Evolutionary conservation across 257 asterid genomes (phyloP), one percentile per base, ranked within the genome.

Genomic region (Osmanthus fragrans): DNA sequence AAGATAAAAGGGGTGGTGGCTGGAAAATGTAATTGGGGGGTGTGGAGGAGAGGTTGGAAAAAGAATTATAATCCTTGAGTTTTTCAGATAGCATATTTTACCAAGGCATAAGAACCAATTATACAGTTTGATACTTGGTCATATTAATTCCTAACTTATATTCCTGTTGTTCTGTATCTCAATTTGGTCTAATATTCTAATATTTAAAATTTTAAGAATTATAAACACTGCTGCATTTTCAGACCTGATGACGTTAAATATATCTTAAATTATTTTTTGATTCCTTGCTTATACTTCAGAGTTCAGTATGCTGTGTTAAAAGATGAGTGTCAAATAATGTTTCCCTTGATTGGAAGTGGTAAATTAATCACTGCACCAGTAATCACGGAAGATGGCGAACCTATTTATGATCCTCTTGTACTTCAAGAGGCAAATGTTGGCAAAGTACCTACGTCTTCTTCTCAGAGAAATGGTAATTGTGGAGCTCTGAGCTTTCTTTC

Each of bases 311-410:
- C 93, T 68, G 73, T 70, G 72, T 76, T 92, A 89, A 96, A 96
- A 85, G 94, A 91, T 80, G 94, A 86, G 75, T 96, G 99, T 74
- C 89, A 80, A 56, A 85, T 85, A 42, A 96, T 94, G 92, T 94
- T 93, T 86, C 94, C 95, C 45, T 85, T 94, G 87, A 84, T 96
- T 70, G 99, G 98, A 80, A 96, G 96, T 74, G 94, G 97, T 65
- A 92, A 85, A 65, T 92, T 84, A 79, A 87, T 96, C 51, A 96
- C 99, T 71, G 97, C 98, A 39, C 98, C 99, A 75, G 72, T 96
- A 82, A 86, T 96, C 70, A 90, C 96, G 12, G 97, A 96, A 83
- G 88, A 88, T 2, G 99, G 99, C 18, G 87, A 90, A 72, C 98
- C 97, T 83, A 88, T 84, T 73, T 80, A 76, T 76, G 99, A 96